phyloP scores from a whole-genome alignment of 164 flowering plant species.

The Amborella trichopoda region DNA sequence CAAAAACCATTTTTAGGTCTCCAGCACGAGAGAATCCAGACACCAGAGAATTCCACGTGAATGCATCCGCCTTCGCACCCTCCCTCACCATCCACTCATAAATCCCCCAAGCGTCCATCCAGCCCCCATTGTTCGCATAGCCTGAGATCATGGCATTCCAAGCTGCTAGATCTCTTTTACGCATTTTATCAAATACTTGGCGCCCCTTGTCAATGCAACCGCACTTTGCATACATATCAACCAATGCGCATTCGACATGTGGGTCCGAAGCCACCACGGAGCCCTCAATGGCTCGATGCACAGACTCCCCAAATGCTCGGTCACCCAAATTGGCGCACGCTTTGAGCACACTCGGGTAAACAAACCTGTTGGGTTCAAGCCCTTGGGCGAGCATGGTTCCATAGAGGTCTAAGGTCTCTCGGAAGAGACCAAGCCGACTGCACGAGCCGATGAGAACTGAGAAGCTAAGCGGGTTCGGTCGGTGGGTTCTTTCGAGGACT shows the following conservation, averaged over 20 bases:
- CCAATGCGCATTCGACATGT: constrained; percentile 45
- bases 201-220: constrained; percentile 36
- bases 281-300: constrained; percentile 36
- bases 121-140: constrained; percentile 38
- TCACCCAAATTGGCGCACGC: constrained; percentile 55
- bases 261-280: constrained; percentile 27
- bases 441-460: constrained; percentile 41
- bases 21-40: constrained; percentile 51
- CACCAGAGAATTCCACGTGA: constrained; percentile 77
- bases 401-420: constrained; percentile 42
- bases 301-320: constrained; percentile 26
- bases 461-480: constrained; percentile 40
- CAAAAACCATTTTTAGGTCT: constrained; percentile 23
- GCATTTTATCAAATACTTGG: constrained; percentile 42
- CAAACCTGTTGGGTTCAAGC: constrained; percentile 24
- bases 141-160: constrained; percentile 72
- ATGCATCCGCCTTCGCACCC: constrained; percentile 47
- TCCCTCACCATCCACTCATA: constrained; percentile 27
- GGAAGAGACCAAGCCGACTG: constrained; percentile 37
- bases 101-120: constrained; percentile 34
- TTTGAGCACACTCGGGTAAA: constrained; percentile 58
- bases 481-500: constrained; percentile 60
- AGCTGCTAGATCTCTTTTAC: constrained; percentile 51
- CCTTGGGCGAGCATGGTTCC: constrained; percentile 41
- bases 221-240: constrained; percentile 74